phyloP scores from a whole-genome alignment of 1,139 yeast genomes.

The Taphrina sp. region DNA sequence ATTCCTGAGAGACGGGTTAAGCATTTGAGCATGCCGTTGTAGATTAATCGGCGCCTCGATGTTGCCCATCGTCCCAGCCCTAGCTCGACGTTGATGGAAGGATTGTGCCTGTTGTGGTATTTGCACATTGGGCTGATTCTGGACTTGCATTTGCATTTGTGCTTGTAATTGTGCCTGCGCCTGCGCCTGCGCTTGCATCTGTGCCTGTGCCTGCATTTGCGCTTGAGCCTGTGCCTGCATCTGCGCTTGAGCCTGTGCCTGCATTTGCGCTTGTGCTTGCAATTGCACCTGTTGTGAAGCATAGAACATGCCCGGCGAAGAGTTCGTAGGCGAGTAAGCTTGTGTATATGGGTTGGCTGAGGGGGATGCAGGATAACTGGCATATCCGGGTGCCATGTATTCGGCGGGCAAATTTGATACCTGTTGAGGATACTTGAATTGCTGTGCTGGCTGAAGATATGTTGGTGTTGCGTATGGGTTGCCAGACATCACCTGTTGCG shows the following conservation, averaged over 20 bases:
- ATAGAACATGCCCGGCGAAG: neutral
- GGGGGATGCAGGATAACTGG: conserved; percentile 10
- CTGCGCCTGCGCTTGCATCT: conserved; percentile 6
- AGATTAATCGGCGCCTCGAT: conserved; percentile 25
- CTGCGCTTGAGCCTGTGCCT: neutral
- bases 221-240: conserved; percentile 15
- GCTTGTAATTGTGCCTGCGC: conserved; percentile 8
- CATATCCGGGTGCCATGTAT: neutral
- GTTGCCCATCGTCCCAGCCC: conserved; percentile 31
- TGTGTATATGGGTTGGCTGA: conserved; percentile 5
- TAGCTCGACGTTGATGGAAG: conserved; percentile 24
- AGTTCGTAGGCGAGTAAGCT: neutral
- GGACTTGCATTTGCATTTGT: conserved; percentile 5
- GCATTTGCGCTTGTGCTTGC: conserved; percentile 1
- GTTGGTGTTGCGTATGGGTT: conserved; percentile 26
- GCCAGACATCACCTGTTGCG: neutral
- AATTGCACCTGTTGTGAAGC: conserved; percentile 7
- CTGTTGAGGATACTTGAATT: conserved; percentile 3
- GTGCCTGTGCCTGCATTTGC: conserved; percentile 6
- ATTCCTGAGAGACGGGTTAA: conserved; percentile 17
- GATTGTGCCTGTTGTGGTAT: conserved; percentile 16
- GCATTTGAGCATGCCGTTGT: conserved; percentile 22
- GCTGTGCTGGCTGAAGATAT: conserved; percentile 17
- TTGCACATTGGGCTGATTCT: conserved; percentile 1
- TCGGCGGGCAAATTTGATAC: neutral